Base-by-base conservation (phyloP, 139 green algal species). In the Picochlorum costavermella region DNA sequence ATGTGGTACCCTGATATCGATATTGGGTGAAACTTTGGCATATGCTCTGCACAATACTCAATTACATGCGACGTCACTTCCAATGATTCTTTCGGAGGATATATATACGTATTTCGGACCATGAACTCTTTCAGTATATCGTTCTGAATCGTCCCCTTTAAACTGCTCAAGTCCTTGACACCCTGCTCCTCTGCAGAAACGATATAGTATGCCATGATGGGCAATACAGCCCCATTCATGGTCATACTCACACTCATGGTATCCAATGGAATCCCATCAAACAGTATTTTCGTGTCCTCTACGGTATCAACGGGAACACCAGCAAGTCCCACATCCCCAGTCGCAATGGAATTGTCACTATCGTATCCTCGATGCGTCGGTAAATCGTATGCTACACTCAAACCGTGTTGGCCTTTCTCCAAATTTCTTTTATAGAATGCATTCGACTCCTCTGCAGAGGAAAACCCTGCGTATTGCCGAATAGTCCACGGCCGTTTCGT, bases 91-190 rank as follows among this genome's bases (percentile, higher is more conserved):
- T 61, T 59, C 4, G 83, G 83, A 12, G 80, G 80, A 50, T 90
- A 90, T 51, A 90, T 90, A 70, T 85, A 90, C 1, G 83, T 90
- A 69, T 90, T 90, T 63, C 83, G 83, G 25, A 90, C 83, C 83
- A 90, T 90, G 64, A 89, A 90, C 71, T 90, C 83, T 64, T 90
- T 90, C 12, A 90, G 58, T 63, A 90, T 86, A 72, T 90, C 83
- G 61, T 90, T 90, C 73, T 90, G 83, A 10, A 90, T 86, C 9
- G 83, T 90, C 1, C 83, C 83, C 29, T 70, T 64, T 28, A 90
- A 69, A 48, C 60, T 25, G 17, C n/a, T 23, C 11, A 44, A 53
- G 3, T 49, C 25, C n/a, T 50, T 4, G 57, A 79, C 78, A 40
- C 76, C 83, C 40, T 81, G 65, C 65, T 89, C 83, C 61, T 86